These are phyloP conservation scores for Purshia tridentata DNA, from an alignment of 306 rosid species.

Conservation along the genomic window DNA sequence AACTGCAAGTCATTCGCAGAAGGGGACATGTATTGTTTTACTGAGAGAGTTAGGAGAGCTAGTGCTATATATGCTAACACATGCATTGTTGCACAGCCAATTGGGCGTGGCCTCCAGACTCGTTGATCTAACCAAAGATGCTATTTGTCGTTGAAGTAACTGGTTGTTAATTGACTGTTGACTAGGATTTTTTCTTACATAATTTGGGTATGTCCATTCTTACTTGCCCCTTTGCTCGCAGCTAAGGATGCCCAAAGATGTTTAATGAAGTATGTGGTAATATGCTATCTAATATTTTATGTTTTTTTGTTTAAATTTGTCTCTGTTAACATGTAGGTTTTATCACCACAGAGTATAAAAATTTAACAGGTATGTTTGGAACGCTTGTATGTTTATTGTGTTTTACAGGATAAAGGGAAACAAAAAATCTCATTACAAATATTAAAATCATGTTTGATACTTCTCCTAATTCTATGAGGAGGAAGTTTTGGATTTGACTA, in stretches of 20 bases:
- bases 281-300: no score
- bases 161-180: background rate
- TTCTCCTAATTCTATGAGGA: background rate
- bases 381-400: no score
- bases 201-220: background rate
- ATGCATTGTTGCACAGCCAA: no score
- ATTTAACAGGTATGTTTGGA: no score
- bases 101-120: background rate
- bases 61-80: background rate
- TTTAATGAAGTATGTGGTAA: background rate
- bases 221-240: background rate
- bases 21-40: no score
- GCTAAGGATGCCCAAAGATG: background rate
- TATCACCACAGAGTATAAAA: no score
- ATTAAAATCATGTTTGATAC: background rate
- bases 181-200: background rate
- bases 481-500: background rate
- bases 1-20: background rate
- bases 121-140: background rate
- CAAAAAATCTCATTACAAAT: no score
- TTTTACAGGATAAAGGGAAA: no score
- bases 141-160: slow-evolving; percentile 2
- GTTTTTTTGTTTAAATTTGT: background rate
- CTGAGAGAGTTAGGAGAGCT: background rate
- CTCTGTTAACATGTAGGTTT: no score